These are phyloP conservation scores for Penicillium simplicissimum DNA, from an alignment of 495 filamentous ascomycete genomes.

Conservation along the genomic window DNA sequence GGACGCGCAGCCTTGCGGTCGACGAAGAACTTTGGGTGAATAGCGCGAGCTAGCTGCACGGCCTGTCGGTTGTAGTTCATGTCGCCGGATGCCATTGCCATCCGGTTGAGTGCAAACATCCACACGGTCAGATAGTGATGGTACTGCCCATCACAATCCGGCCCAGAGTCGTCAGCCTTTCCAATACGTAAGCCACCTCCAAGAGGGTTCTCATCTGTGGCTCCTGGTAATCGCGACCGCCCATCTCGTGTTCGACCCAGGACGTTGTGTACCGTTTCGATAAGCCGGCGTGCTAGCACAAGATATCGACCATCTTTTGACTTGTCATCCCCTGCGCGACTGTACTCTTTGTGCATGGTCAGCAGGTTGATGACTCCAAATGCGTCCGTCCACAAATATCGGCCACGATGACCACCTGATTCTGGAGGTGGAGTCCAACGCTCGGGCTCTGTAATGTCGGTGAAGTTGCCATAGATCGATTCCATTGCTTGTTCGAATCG, in stretches of 20 bases:
- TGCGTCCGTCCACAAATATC: constrained; percentile 70
- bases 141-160: constrained; percentile 65
- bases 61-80: constrained; percentile 54
- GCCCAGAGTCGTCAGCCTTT: constrained; percentile 52
- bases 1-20: constrained; percentile 31
- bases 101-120: constrained; percentile 70
- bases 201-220: constrained; percentile 56
- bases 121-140: constrained; percentile 69
- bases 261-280: constrained; percentile 55
- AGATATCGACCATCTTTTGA: constrained; percentile 45
- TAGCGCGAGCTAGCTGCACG: constrained; percentile 56
- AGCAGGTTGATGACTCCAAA: constrained; percentile 70
- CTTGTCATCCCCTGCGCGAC: background rate
- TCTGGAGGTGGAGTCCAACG: constrained; percentile 48
- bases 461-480: constrained; percentile 43
- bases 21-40: constrained; percentile 59
- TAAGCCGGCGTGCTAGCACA: constrained; percentile 51
- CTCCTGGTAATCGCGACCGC: constrained; percentile 48
- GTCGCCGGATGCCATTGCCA: constrained; percentile 53
- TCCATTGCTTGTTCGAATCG: constrained; percentile 43
- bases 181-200: constrained; percentile 65
- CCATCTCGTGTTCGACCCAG: constrained; percentile 59
- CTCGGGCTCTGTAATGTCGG: constrained; percentile 30
- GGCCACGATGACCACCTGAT: constrained; percentile 63
- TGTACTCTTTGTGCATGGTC: constrained; percentile 53